Percentiles rank a stretch among this genome's conserved stretches.
Conservation (phyloP, 169 alveolate genomes). For the Theileria annulata region DNA sequence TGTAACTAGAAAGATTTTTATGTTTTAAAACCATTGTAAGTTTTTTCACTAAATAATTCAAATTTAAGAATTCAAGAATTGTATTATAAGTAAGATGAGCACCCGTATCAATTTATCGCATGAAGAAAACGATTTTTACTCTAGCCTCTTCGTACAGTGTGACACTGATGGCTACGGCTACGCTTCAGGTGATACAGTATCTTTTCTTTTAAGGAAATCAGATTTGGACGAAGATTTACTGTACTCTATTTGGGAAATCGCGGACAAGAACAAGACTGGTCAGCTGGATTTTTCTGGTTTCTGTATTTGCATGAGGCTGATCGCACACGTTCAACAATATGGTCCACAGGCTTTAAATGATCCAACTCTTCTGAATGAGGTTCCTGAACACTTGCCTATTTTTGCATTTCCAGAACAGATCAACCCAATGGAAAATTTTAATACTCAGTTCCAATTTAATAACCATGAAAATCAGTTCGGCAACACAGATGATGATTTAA, state of each 20-base stretch:
- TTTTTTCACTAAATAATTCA: too few relatives aligned
- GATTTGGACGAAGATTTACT: slow-evolving; percentile 41
- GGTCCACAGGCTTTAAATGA: slow-evolving; percentile 6
- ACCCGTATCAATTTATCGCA: slow-evolving; percentile 6
- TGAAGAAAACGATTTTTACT: slow-evolving; percentile 27
- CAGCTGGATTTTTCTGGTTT: slow-evolving; percentile 56
- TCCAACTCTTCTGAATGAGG: not conserved
- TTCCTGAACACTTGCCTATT: slow-evolving; percentile 3
- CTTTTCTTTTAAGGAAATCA: slow-evolving; percentile 44
- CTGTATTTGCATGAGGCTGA: slow-evolving; percentile 49
- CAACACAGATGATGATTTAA: not conserved
- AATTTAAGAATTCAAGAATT: not conserved
- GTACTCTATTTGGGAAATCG: slow-evolving; percentile 52
- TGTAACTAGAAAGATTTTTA: not conserved
- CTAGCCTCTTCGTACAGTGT: slow-evolving; percentile 40
- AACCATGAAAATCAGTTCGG: not conserved
- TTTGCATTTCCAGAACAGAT: not conserved
- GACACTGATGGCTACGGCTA: slow-evolving; percentile 58
- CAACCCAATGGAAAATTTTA: slow-evolving; percentile 1
- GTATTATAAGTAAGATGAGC: not conserved
- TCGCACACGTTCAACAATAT: slow-evolving; percentile 37
- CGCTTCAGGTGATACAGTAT: slow-evolving; percentile 41
- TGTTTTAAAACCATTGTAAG: not conserved
- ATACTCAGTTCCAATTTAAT: not conserved
- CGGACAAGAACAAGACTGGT: slow-evolving; percentile 42